Conservation (phyloP, 495 filamentous ascomycete genomes). For the Xylaria acuta region DNA sequence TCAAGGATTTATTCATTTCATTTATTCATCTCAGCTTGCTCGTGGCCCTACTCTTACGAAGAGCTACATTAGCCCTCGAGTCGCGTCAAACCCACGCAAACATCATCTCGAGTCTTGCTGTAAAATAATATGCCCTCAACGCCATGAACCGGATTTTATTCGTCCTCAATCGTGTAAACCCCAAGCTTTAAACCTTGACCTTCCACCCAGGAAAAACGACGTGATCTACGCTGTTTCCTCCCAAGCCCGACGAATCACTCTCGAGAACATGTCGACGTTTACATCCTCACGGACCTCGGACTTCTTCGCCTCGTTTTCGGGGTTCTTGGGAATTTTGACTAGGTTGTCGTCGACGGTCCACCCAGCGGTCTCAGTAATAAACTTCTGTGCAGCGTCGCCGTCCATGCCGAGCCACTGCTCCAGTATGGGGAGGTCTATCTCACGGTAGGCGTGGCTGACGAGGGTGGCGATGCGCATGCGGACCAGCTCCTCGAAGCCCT, state of each 20-base stretch:
- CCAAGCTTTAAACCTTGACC: constrained; percentile 11
- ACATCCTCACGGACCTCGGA: constrained; percentile 96
- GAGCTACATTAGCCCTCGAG: neutral
- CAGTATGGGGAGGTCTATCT: constrained; percentile 75
- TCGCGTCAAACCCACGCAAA: neutral
- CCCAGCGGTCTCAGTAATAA: constrained; percentile 81
- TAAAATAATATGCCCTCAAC: constrained; percentile 22
- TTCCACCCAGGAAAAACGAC: neutral
- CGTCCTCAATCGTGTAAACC: constrained; percentile 28
- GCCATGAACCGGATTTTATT: constrained; percentile 26
- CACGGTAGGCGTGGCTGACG: constrained; percentile 85
- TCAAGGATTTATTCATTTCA: neutral
- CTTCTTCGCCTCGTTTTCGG: constrained; percentile 98
- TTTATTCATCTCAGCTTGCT: constrained; percentile 25
- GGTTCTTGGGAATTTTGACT: constrained; percentile 81
- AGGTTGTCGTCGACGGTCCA: constrained; percentile 72
- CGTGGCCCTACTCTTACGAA: neutral
- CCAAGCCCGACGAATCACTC: constrained; percentile 84
- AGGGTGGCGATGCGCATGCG: constrained; percentile 89
- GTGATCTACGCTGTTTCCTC: constrained; percentile 78
- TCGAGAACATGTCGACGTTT: constrained; percentile 85
- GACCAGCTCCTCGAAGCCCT: constrained; percentile 96
- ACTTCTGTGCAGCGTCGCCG: constrained; percentile 73
- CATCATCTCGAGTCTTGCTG: constrained; percentile 12
- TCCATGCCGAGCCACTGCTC: constrained; percentile 90